Evolutionary conservation across 169 alveolate species (phyloP), one percentile per base, ranked within the genome.

Genomic region (Hepatocystis sp.): DNA sequence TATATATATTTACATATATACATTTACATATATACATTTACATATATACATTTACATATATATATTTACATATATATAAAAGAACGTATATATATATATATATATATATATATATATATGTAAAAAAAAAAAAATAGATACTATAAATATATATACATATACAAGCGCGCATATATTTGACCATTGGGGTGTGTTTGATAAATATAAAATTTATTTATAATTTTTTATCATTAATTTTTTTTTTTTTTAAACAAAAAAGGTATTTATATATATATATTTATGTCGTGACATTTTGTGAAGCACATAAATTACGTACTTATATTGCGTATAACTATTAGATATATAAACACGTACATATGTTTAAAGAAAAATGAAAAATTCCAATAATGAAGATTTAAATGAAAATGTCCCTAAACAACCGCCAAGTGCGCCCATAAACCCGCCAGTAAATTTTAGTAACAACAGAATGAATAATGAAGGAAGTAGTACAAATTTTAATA

Each of bases 401-500:
- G 40, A 23, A 17, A 51, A 25, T 25, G 15, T 56, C 11, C 64
- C 27, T 52, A 39, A 66, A n/a, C 8, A 15, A 30, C 10, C 25
- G 4, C 8, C 25, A 19, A 53, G n/a, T n/a, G n/a, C n/a, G 15
- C 65, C 39, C 23, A 53, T 53, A 40, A 53, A 53, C 65, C 15
- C 10, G n/a, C n/a, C 40, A 13, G 84, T 21, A 66, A 30, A 17
- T 23, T 66, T 30, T 28, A 51, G 10, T 4, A 66, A 46, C 53
- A 55, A 55, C 13, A 8, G 44, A 39, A 44, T 39, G 19, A 58
- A 58, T 58, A 64, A 21, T 51, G 51, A 66, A 13, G 34, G 19
- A 8, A 66, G 27, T 3, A 39, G 51, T 15, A 10, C 66, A 34
- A 66, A 32, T 49, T 66, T 49, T 23, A 66, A 66, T n/a, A 64